phyloP scores from a whole-genome alignment of 2,329 filamentous ascomycete genomes.

The Microdochium paspali region DNA sequence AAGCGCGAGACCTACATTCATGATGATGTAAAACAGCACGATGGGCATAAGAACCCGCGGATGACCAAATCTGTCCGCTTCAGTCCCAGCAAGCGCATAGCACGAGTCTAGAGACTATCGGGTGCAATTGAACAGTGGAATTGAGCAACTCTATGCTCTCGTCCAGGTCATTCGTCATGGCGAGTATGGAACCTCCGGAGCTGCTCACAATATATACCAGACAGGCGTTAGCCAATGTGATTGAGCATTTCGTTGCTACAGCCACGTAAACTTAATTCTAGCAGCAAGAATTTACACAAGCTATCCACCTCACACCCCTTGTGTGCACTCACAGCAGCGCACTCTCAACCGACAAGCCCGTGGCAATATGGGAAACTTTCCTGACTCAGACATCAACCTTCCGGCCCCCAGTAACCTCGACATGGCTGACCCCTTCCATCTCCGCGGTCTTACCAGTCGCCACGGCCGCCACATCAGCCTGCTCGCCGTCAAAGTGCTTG shows the following conservation, averaged over 20 bases:
- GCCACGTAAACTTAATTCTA: too few relatives aligned
- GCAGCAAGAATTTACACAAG: too few relatives aligned
- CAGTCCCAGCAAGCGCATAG: slow-evolving; percentile 5
- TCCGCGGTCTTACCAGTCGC: neutral
- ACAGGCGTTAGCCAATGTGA: too few relatives aligned
- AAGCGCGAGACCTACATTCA: slow-evolving; percentile 8
- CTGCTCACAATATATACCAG: too few relatives aligned
- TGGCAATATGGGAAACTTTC: too few relatives aligned
- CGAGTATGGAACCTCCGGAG: too few relatives aligned
- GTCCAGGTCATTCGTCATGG: slow-evolving; percentile 5
- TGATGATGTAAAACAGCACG: slow-evolving; percentile 6
- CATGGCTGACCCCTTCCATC: neutral
- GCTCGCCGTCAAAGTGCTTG: slow-evolving; percentile 13
- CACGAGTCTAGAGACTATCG: slow-evolving; percentile 6
- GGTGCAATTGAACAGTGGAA: slow-evolving; percentile 13
- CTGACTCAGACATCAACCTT: neutral
- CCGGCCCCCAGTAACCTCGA: neutral
- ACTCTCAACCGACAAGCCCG: too few relatives aligned
- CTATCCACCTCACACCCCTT: too few relatives aligned
- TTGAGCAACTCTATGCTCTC: slow-evolving; percentile 9
- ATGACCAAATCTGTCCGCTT: slow-evolving; percentile 7
- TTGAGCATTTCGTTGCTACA: too few relatives aligned
- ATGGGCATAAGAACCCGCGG: slow-evolving; percentile 3
- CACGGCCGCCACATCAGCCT: slow-evolving; percentile 11
- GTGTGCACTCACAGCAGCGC: too few relatives aligned